These are phyloP conservation scores for Dactylis glomerata DNA, from an alignment of 176 grass and related monocot species.

Conservation along the genomic window DNA sequence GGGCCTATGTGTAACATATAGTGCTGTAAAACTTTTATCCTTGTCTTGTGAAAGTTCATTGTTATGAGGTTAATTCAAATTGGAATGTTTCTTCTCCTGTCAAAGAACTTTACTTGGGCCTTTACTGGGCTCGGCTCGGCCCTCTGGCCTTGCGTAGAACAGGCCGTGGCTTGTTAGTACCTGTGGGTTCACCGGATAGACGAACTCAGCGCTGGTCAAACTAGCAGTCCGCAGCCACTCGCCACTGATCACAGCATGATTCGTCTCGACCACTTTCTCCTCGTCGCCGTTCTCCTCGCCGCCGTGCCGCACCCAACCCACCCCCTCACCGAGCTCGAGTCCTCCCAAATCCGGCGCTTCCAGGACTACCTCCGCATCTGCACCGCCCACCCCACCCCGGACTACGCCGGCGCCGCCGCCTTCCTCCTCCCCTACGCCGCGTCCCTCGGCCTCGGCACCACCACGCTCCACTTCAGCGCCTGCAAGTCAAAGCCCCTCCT, in stretches of 20 bases:
- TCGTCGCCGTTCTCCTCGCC: conserved; percentile 23
- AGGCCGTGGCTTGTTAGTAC: not conserved
- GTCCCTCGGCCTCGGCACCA: conserved; percentile 51
- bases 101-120: not conserved
- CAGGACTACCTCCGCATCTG: conserved; percentile 79
- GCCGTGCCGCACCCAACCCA: not conserved
- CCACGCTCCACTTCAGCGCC: conserved; percentile 50
- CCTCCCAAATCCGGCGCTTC: conserved; percentile 56
- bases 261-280: not conserved
- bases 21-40: not conserved
- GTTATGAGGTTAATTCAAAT: not conserved
- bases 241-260: not conserved
- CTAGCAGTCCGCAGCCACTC: too few relatives aligned
- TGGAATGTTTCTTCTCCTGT: not conserved
- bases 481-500: conserved; percentile 68
- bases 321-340: conserved; percentile 48
- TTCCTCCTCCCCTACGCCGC: conserved; percentile 70
- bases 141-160: not conserved
- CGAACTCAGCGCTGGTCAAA: not conserved
- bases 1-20: not conserved
- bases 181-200: not conserved
- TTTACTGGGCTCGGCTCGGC: not conserved
- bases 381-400: conserved; percentile 65
- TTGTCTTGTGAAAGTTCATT: not conserved
- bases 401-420: conserved; percentile 59